These are phyloP conservation scores for Suillus subalutaceus DNA, from an alignment of 768 basidiomycete species.

Conservation along the genomic window DNA sequence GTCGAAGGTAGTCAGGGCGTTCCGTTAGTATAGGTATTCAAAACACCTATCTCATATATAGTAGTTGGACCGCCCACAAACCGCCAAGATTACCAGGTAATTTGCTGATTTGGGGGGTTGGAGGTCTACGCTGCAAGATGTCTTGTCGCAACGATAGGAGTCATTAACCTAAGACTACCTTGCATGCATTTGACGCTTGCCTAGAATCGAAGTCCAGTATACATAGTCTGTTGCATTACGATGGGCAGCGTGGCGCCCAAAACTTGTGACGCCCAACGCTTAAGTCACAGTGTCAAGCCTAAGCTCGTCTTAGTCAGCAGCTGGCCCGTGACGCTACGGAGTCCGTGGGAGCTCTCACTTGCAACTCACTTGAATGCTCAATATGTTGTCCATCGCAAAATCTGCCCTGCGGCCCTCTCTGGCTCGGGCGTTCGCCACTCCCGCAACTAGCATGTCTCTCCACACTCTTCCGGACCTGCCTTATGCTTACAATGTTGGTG, in stretches of 20 bases:
- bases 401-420: conserved; percentile 45
- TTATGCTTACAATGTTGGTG: conserved; percentile 74
- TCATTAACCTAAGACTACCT: background rate
- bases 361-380: conserved; percentile 12
- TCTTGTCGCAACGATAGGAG: background rate
- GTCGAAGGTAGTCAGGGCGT: background rate
- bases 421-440: conserved; percentile 48
- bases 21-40: background rate
- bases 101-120: background rate
- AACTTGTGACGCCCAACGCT: background rate
- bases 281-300: too few relatives aligned
- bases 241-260: background rate
- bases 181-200: background rate
- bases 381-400: conserved; percentile 55
- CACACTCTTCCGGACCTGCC: conserved; percentile 83
- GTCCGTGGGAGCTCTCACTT: conserved; percentile 4
- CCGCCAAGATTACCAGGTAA: background rate
- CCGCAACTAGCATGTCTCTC: conserved; percentile 44
- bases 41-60: background rate
- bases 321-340: background rate
- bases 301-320: conserved; percentile 6
- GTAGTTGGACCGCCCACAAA: background rate
- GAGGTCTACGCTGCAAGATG: background rate
- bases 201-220: too few relatives aligned
- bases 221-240: background rate